These are phyloP conservation scores for Porcisia hertigi DNA, from an alignment of 208 protist species.

Conservation along the genomic window DNA sequence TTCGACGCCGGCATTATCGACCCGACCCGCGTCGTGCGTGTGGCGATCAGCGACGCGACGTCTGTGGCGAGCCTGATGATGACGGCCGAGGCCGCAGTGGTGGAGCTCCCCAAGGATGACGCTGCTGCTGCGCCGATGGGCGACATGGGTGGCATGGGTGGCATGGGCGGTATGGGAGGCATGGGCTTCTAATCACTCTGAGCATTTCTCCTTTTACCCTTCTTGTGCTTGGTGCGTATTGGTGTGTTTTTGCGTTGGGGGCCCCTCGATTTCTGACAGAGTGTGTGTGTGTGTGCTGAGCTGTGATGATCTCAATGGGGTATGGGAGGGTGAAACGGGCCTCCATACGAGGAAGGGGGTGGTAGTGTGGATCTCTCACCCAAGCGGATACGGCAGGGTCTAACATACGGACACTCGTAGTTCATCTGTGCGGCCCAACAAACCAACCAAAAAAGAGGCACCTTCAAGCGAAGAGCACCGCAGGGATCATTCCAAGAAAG, in stretches of 20 bases:
- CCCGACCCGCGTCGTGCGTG: constrained; percentile 99
- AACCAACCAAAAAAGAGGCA: no score
- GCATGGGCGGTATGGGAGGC: constrained; percentile 61
- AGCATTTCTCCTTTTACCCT: no score
- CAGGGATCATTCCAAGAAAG: no score
- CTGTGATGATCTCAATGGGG: neutral
- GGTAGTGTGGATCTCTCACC: no score
- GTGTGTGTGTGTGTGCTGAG: neutral
- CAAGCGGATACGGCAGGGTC: no score
- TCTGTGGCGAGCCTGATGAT: constrained; percentile 98
- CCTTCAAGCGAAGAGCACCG: no score
- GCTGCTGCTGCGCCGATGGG: constrained; percentile 27
- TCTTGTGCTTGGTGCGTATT: neutral
- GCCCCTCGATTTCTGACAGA: neutral
- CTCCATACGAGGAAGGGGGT: neutral
- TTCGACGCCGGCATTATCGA: constrained; percentile 99
- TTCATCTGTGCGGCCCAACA: no score
- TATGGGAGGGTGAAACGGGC: neutral
- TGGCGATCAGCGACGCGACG: constrained; percentile 95
- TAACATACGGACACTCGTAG: no score
- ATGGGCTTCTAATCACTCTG: constrained; percentile 51
- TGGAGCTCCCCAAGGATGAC: constrained; percentile 56
- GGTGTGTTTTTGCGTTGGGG: neutral
- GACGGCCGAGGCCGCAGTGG: constrained; percentile 93
- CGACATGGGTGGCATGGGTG: constrained; percentile 70